Conservation (phyloP, 768 basidiomycete species). For the Lentinula sp. region DNA sequence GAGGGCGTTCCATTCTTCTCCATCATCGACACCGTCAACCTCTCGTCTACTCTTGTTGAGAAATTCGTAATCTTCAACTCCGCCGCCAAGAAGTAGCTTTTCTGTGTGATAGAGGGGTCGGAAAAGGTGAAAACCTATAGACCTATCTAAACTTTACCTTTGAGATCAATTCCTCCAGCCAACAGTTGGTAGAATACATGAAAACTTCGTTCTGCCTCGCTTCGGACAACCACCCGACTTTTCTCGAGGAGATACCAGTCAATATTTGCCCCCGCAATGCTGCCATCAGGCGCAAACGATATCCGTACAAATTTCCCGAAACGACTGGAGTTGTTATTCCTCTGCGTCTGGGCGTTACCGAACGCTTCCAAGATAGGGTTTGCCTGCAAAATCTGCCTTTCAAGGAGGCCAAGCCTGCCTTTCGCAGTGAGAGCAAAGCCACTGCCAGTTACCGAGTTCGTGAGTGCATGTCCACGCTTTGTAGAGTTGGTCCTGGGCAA, state of each 20-base stretch:
- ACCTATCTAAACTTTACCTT: slow-evolving; percentile 40
- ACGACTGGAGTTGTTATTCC: slow-evolving; percentile 98
- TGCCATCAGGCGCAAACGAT: slow-evolving; percentile 86
- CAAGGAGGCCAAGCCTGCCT: slow-evolving; percentile 79
- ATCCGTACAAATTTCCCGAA: slow-evolving; percentile 99
- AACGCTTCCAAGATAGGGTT: slow-evolving; percentile 98
- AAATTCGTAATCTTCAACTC: slow-evolving; percentile 81
- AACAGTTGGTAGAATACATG: slow-evolving; percentile 97
- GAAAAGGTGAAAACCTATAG: background rate
- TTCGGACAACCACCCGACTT: slow-evolving; percentile 86
- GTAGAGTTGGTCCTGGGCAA: slow-evolving; percentile 63
- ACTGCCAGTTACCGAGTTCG: slow-evolving; percentile 35
- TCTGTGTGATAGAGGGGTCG: slow-evolving; percentile 33
- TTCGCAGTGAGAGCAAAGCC: slow-evolving; percentile 50
- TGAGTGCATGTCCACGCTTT: slow-evolving; percentile 42
- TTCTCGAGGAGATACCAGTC: slow-evolving; percentile 99
- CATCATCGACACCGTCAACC: slow-evolving; percentile 94
- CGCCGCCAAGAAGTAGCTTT: slow-evolving; percentile 65
- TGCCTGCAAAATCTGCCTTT: slow-evolving; percentile 94
- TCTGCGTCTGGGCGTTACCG: slow-evolving; percentile 96
- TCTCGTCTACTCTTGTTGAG: slow-evolving; percentile 84
- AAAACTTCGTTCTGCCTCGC: slow-evolving; percentile 86
- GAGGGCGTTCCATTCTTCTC: slow-evolving; percentile 78
- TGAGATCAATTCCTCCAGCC: slow-evolving; percentile 64
- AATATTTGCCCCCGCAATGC: slow-evolving; percentile 95